Conservation (phyloP, 257 asterid genomes). For the Solanum neorickii region DNA sequence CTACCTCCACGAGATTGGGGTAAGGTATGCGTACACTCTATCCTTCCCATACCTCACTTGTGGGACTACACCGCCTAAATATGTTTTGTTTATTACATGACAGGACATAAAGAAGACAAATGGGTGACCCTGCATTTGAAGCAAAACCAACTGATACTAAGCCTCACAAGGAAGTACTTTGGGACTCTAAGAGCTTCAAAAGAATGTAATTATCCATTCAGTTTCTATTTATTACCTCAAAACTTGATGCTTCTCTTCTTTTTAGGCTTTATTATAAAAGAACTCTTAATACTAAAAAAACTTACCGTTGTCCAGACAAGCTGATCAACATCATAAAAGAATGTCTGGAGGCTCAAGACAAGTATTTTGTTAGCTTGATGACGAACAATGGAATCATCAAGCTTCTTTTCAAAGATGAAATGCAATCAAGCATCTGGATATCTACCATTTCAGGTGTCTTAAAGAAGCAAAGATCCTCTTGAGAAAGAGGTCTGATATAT, state of each 20-base stretch:
- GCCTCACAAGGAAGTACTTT: slow-evolving; percentile 41
- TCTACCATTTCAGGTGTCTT: slow-evolving; percentile 40
- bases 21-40: not conserved
- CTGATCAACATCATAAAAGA: slow-evolving; percentile 34
- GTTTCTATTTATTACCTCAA: not conserved
- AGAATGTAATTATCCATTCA: slow-evolving; percentile 27
- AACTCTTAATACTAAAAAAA: not conserved
- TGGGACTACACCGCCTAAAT: not conserved
- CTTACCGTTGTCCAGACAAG: slow-evolving; percentile 30
- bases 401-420: slow-evolving; percentile 43
- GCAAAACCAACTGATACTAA: slow-evolving; percentile 25
- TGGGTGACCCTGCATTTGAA: slow-evolving; percentile 30
- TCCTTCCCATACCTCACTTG: not conserved
- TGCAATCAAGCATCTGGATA: slow-evolving; percentile 38
- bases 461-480: slow-evolving; percentile 17
- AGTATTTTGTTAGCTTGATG: slow-evolving; percentile 32
- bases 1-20: not conserved
- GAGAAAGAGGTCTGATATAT: not conserved
- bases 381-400: slow-evolving; percentile 36
- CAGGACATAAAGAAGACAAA: slow-evolving; percentile 41
- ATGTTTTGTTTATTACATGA: not conserved
- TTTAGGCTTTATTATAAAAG: not conserved
- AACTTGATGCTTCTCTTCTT: not conserved
- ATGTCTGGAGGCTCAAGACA: slow-evolving; percentile 12
- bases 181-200: slow-evolving; percentile 35